These are phyloP conservation scores for Nitzschia putrida DNA, from an alignment of 108 stramenopile genomes.

Conservation along the genomic window DNA sequence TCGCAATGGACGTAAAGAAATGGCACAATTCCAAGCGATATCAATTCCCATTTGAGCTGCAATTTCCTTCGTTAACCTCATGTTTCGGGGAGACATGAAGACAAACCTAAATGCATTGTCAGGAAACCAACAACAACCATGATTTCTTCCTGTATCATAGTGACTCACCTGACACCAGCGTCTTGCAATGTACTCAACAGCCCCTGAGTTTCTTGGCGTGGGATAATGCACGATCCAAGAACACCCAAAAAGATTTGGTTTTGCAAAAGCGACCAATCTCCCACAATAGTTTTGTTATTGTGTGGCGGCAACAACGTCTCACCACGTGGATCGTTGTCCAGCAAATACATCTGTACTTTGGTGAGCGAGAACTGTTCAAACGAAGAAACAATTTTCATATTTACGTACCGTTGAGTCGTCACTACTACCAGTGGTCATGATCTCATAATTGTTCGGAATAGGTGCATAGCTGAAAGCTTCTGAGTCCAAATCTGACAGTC, in stretches of 20 bases:
- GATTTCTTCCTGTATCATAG: not conserved
- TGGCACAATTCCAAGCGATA: conserved; percentile 95
- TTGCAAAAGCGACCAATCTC: conserved; percentile 68
- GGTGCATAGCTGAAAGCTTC: conserved; percentile 93
- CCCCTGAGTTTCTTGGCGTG: conserved; percentile 86
- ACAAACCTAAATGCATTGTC: conserved; percentile 66
- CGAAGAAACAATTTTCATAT: not conserved
- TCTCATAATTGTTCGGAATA: conserved; percentile 83
- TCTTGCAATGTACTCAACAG: conserved; percentile 77
- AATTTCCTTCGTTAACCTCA: conserved; percentile 93
- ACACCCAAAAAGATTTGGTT: conserved; percentile 95
- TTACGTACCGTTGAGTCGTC: conserved; percentile 11
- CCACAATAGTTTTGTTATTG: conserved; percentile 35
- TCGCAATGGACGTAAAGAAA: conserved; percentile 83
- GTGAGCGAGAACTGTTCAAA: not conserved
- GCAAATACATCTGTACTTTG: conserved; percentile 46
- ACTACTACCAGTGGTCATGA: conserved; percentile 17
- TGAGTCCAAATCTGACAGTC: conserved; percentile 88
- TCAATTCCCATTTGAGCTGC: conserved; percentile 93
- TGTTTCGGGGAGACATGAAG: conserved; percentile 96
- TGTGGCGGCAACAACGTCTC: conserved; percentile 31
- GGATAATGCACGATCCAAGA: conserved; percentile 87
- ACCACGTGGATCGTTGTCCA: conserved; percentile 47
- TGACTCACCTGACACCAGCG: conserved; percentile 75
- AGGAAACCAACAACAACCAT: not conserved